phyloP scores from a whole-genome alignment of 345 rosid species.

The Melastoma malabathricum region DNA sequence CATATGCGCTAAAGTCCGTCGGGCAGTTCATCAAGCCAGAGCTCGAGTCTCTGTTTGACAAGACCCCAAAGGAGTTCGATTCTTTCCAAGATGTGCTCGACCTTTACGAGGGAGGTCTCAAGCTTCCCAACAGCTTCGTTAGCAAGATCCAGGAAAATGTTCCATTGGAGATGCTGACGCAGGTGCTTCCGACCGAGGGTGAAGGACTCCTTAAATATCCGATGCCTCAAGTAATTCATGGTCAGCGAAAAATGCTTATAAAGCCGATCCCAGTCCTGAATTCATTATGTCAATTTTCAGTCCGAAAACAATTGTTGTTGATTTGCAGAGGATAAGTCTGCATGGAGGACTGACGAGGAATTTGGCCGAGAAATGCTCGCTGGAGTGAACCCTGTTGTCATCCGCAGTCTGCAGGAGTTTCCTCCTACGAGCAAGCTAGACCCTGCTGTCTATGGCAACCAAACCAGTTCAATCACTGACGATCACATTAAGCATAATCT shows the following conservation, averaged over 20 bases:
- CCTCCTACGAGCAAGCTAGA: neutral
- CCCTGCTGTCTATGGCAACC: neutral
- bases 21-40: conserved; percentile 41
- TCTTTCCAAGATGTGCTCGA: conserved; percentile 48
- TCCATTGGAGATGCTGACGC: conserved; percentile 12
- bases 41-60: conserved; percentile 26
- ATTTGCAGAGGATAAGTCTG: conserved; percentile 8
- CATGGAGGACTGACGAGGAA: conserved; percentile 15
- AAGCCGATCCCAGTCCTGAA: too few species aligned
- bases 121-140: conserved; percentile 8
- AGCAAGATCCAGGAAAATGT: too few species aligned
- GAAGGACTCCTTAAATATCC: conserved; percentile 21
- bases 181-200: conserved; percentile 19
- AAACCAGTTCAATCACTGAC: neutral
- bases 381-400: conserved; percentile 10
- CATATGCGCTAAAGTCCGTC: conserved; percentile 40
- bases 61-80: conserved; percentile 36
- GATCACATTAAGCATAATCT: too few species aligned
- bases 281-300: too few species aligned
- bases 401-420: neutral
- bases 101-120: conserved; percentile 46
- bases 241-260: neutral
- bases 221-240: conserved; percentile 17
- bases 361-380: conserved; percentile 13
- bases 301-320: neutral